These are phyloP conservation scores for Sisymbrium altissimum DNA, from an alignment of 345 rosid genomes.

Conservation along the genomic window DNA sequence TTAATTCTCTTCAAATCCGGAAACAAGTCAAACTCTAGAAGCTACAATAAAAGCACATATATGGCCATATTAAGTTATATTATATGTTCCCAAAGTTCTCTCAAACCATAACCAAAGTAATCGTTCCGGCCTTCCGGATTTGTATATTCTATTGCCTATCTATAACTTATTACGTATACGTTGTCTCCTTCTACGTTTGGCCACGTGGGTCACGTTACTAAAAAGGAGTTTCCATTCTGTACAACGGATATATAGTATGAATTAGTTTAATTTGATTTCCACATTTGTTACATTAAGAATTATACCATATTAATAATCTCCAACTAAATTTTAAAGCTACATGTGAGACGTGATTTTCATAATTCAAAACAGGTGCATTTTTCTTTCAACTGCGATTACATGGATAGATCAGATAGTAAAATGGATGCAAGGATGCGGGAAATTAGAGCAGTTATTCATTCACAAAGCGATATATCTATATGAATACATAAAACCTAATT, in stretches of 20 bases:
- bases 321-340: no score
- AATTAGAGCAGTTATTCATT: no score
- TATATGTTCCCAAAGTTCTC: not conserved
- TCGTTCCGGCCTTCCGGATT: not conserved
- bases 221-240: not conserved
- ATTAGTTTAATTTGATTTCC: not conserved
- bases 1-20: not conserved
- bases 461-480: no score
- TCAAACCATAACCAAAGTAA: not conserved
- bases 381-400: no score
- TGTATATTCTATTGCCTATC: not conserved
- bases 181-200: not conserved
- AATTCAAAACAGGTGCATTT: no score
- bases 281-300: not conserved
- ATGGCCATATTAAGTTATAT: not conserved
- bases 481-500: no score
- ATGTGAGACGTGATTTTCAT: no score
- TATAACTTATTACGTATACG: not conserved
- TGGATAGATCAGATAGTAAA: no score
- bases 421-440: no score
- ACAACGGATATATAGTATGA: not conserved
- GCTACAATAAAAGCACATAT: not conserved
- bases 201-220: conserved; percentile 29
- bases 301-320: not conserved
- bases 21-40: conserved; percentile 4